Conservation (phyloP, 257 asterid genomes). For the Plantago major region DNA sequence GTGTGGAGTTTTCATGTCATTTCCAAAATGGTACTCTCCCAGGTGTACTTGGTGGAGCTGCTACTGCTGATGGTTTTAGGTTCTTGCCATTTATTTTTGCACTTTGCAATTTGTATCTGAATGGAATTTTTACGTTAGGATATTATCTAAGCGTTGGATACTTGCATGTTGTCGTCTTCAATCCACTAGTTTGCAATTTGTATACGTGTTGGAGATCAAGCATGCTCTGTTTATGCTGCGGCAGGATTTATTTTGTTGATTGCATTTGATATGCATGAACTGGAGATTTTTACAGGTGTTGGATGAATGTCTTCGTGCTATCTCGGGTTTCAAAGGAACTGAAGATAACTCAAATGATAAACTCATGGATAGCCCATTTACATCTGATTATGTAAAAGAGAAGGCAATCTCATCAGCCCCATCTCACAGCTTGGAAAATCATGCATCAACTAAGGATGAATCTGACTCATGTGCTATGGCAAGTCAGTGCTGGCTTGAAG, state of each 20-base stretch:
- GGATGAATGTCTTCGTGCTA: slow-evolving; percentile 96
- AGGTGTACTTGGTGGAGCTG: no score
- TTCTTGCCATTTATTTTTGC: no score
- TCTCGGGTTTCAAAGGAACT: slow-evolving; percentile 89
- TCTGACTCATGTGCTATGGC: slow-evolving; percentile 44
- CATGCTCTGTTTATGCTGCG: not conserved
- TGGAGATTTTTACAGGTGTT: slow-evolving; percentile 53
- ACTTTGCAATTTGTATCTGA: no score
- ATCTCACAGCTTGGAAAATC: slow-evolving; percentile 44
- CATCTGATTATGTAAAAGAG: slow-evolving; percentile 67
- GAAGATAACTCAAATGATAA: slow-evolving; percentile 88
- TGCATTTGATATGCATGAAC: slow-evolving; percentile 1
- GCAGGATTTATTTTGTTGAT: no score
- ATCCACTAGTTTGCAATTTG: no score
- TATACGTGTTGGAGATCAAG: not conserved
- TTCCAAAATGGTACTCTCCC: no score
- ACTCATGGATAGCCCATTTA: slow-evolving; percentile 69
- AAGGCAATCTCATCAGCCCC: slow-evolving; percentile 96
- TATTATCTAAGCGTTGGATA: no score
- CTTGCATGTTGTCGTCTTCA: no score
- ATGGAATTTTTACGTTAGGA: no score
- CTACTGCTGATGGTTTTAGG: no score
- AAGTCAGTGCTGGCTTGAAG: slow-evolving; percentile 77
- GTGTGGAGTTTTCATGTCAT: no score
- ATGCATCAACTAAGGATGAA: slow-evolving; percentile 37